These are phyloP conservation scores for Syzygium syzygioides DNA, from an alignment of 441 rosid species.

Conservation along the genomic window DNA sequence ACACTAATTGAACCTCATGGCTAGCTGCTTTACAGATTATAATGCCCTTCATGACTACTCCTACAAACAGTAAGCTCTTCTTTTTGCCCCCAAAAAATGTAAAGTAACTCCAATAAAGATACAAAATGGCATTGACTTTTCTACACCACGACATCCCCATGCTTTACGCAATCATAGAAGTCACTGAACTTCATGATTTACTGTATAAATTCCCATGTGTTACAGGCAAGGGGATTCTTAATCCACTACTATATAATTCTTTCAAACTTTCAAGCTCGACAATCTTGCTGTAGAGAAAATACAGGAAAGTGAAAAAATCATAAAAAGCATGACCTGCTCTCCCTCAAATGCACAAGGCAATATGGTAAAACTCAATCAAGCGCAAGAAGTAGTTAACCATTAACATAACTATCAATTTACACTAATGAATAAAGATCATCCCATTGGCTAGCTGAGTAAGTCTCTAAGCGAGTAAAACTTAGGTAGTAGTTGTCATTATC, in stretches of 20 bases:
- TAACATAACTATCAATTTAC: not conserved
- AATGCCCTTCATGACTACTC: not conserved
- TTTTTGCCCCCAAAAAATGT: not conserved
- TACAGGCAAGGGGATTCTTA: not conserved
- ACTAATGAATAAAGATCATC: not conserved
- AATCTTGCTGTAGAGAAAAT: not conserved
- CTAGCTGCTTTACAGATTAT: not conserved
- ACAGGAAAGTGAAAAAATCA: not conserved
- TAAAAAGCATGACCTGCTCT: not conserved
- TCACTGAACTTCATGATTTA: not conserved
- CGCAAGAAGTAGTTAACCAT: not conserved
- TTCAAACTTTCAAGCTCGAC: not conserved
- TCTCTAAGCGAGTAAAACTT: not conserved
- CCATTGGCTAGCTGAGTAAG: not conserved
- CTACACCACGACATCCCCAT: not conserved
- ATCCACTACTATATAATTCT: not conserved
- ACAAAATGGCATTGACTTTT: not conserved
- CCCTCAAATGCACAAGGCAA: not conserved
- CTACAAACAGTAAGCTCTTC: not conserved
- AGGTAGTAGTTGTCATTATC: not conserved
- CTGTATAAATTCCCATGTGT: not conserved
- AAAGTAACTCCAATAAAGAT: not conserved
- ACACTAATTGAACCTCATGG: not conserved
- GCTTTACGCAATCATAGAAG: not conserved
- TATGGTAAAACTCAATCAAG: not conserved